Evolutionary conservation across 257 asterid species (phyloP).

Genomic region (Scutellaria barbata): DNA sequence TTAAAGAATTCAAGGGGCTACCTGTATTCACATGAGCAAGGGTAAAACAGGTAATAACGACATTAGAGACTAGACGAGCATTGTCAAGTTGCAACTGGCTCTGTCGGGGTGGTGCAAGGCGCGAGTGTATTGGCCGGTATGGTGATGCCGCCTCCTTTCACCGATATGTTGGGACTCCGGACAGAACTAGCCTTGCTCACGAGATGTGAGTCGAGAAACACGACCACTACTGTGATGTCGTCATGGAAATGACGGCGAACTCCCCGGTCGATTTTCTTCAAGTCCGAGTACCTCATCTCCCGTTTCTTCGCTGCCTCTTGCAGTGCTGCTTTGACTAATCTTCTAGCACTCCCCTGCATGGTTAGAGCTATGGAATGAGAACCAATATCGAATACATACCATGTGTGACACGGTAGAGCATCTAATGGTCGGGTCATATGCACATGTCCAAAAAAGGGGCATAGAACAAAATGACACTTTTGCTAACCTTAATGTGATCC

Average conservation of each 20-base stretch:
- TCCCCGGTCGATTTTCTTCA: conserved; percentile 71
- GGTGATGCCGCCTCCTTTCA: conserved; percentile 58
- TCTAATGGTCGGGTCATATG: too few relatives aligned
- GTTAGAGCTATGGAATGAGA: not conserved
- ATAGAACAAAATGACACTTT: not conserved
- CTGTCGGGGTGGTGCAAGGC: conserved; percentile 39
- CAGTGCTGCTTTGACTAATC: conserved; percentile 64
- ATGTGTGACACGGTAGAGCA: too few relatives aligned
- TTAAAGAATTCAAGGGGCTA: conserved; percentile 48
- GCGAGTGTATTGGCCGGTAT: conserved; percentile 51
- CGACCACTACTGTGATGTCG: conserved; percentile 62
- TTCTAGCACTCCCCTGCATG: conserved; percentile 69
- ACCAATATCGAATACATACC: too few relatives aligned
- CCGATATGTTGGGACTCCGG: conserved; percentile 49
- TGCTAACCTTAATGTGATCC: not conserved
- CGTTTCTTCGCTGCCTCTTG: conserved; percentile 78
- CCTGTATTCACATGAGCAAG: conserved; percentile 50
- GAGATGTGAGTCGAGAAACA: conserved; percentile 61
- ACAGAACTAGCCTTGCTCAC: conserved; percentile 61
- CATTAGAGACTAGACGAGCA: conserved; percentile 16
- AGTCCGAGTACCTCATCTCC: conserved; percentile 71
- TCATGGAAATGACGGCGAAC: conserved; percentile 74
- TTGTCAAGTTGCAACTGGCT: conserved; percentile 38
- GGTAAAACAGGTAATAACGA: conserved; percentile 46
- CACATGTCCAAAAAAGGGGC: too few relatives aligned